These are phyloP conservation scores for Kentomonas sorsogonicus DNA, from an alignment of 208 protist species.

Conservation along the genomic window DNA sequence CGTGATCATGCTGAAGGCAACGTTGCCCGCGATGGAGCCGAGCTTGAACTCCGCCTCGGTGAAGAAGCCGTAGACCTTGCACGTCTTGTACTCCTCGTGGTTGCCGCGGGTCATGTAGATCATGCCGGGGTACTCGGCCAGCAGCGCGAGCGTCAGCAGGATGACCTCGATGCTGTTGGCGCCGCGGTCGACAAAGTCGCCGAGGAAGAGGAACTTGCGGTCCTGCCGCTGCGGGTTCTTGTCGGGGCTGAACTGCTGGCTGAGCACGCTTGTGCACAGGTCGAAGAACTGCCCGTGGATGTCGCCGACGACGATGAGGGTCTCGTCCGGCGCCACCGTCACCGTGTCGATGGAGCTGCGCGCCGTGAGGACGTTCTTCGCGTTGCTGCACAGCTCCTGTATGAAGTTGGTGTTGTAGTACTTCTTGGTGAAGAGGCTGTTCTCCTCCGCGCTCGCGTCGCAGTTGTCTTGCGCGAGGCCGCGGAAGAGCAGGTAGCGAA, in stretches of 20 bases:
- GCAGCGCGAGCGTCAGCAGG: slow-evolving; percentile 79
- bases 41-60: slow-evolving; percentile 36
- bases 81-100: slow-evolving; percentile 79
- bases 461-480: too few relatives aligned
- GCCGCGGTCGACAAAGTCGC: slow-evolving; percentile 97
- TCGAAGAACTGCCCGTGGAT: slow-evolving; percentile 79
- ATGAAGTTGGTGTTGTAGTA: slow-evolving; percentile 27
- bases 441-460: background rate
- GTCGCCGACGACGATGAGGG: slow-evolving; percentile 76
- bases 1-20: slow-evolving; percentile 71
- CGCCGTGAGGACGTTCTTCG: slow-evolving; percentile 21
- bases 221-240: slow-evolving; percentile 17
- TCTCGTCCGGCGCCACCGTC: slow-evolving; percentile 25
- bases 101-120: slow-evolving; percentile 85
- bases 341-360: slow-evolving; percentile 40
- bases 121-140: slow-evolving; percentile 67
- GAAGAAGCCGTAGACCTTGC: slow-evolving; percentile 65
- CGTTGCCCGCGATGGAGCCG: slow-evolving; percentile 27
- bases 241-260: slow-evolving; percentile 18
- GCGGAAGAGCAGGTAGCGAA: too few relatives aligned
- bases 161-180: slow-evolving; percentile 43
- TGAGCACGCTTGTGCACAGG: slow-evolving; percentile 54
- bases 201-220: slow-evolving; percentile 94
- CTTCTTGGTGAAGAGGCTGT: background rate
- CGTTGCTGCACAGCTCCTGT: slow-evolving; percentile 29